A percentile compares a stretch with the other conserved stretches of the same genome.
These are phyloP conservation scores for Setaria viridis DNA, from an alignment of 202 grass and related monocot genomes.

Conservation along the genomic window DNA sequence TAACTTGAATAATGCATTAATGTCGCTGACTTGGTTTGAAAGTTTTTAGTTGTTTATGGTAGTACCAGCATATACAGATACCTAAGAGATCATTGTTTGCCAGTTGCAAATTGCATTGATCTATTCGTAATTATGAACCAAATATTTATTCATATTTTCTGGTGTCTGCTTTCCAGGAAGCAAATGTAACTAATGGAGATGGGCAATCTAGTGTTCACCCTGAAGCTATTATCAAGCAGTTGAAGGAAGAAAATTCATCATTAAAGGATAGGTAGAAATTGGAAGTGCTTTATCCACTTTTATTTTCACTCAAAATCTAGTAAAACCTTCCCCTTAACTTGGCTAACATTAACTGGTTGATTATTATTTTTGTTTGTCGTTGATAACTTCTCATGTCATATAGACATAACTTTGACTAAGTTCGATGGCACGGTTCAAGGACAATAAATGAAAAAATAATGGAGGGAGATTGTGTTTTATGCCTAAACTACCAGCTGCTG, in stretches of 20 bases:
- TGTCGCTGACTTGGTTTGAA: constrained; percentile 17
- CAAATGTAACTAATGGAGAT: constrained; percentile 41
- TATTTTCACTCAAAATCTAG: constrained; percentile 9
- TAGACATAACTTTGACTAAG: not conserved
- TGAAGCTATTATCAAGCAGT: constrained; percentile 53
- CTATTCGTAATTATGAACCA: constrained; percentile 11
- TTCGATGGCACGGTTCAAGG: not conserved
- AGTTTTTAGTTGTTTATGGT: not conserved
- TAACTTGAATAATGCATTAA: not conserved
- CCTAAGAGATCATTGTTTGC: not conserved
- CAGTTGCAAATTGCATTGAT: constrained; percentile 30
- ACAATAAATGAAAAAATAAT: not conserved
- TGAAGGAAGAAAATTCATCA: constrained; percentile 70
- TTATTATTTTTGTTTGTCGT: not conserved
- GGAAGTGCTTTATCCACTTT: constrained; percentile 2
- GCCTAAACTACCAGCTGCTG: not conserved
- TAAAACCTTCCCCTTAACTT: not conserved
- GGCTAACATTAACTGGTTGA: not conserved
- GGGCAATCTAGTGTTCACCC: constrained; percentile 35
- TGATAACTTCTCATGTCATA: not conserved
- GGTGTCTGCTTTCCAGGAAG: constrained; percentile 51
- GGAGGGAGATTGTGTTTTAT: not conserved
- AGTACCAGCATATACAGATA: not conserved
- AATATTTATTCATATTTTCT: constrained; percentile 22
- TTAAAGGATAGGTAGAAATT: constrained; percentile 64